phyloP scores from a whole-genome alignment of 306 rosid genomes.

The Sindora glabra region DNA sequence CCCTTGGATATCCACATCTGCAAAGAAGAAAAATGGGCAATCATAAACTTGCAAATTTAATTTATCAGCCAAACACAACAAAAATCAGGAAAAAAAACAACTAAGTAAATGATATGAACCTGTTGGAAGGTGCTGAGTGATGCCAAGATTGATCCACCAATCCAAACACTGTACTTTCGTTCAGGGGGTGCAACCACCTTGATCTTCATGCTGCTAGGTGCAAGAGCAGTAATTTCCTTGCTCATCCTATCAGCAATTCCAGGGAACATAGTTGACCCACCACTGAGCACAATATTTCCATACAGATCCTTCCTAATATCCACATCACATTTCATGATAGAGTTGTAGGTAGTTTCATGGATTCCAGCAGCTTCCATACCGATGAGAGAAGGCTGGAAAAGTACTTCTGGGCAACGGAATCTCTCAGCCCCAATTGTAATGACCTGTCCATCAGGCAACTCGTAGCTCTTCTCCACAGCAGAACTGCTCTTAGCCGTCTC shows the following conservation, averaged over 20 bases:
- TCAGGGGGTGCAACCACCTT: slow-evolving; percentile 79
- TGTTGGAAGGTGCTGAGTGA: slow-evolving; percentile 76
- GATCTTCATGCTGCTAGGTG: slow-evolving; percentile 80
- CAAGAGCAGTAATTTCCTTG: slow-evolving; percentile 72
- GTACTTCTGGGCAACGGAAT: slow-evolving; percentile 75
- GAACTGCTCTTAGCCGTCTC: slow-evolving; percentile 63
- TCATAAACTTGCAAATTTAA: not conserved
- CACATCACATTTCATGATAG: slow-evolving; percentile 75
- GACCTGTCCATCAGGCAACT: slow-evolving; percentile 70
- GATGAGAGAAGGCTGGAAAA: slow-evolving; percentile 68
- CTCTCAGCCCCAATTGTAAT: slow-evolving; percentile 71
- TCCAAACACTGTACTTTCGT: slow-evolving; percentile 77
- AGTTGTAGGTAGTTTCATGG: slow-evolving; percentile 68
- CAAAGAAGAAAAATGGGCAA: slow-evolving; percentile 2
- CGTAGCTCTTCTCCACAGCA: slow-evolving; percentile 63
- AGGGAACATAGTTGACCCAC: slow-evolving; percentile 70
- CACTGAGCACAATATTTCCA: slow-evolving; percentile 68
- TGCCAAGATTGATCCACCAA: slow-evolving; percentile 74
- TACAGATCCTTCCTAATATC: slow-evolving; percentile 74
- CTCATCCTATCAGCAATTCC: slow-evolving; percentile 78
- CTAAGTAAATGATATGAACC: slow-evolving; percentile 18
- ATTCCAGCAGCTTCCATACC: slow-evolving; percentile 76
- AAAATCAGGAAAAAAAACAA: not conserved
- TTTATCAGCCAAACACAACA: not conserved
- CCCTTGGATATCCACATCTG: slow-evolving; percentile 81